These are phyloP conservation scores for Firmiana major DNA, from an alignment of 345 rosid genomes.

Conservation along the genomic window DNA sequence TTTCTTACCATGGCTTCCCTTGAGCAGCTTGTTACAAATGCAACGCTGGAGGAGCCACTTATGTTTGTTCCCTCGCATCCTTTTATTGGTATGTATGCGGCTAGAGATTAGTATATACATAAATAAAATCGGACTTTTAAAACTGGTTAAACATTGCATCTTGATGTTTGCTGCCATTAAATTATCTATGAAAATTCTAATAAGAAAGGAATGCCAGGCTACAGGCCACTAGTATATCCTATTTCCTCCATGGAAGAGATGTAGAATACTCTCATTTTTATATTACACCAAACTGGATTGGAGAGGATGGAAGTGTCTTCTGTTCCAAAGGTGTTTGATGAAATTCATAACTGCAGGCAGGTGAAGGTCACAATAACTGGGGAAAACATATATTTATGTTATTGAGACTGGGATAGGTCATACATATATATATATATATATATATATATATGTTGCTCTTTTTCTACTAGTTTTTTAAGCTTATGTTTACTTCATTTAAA, in stretches of 20 bases:
- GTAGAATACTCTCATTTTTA: background rate
- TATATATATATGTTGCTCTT: too few relatives aligned
- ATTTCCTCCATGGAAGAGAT: background rate
- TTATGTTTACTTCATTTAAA: background rate
- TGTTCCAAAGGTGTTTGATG: background rate
- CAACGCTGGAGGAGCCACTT: constrained; percentile 51
- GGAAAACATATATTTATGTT: too few relatives aligned
- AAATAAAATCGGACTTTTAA: background rate
- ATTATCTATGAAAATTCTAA: background rate
- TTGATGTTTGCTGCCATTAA: background rate
- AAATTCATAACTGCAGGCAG: background rate
- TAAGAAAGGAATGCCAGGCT: background rate
- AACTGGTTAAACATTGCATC: background rate
- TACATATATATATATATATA: too few relatives aligned
- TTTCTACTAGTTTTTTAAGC: background rate
- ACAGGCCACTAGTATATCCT: background rate
- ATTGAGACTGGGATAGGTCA: background rate
- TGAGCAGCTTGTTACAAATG: constrained; percentile 50
- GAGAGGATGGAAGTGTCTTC: background rate
- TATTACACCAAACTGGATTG: background rate
- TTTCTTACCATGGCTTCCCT: background rate
- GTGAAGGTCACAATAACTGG: background rate
- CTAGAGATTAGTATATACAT: too few relatives aligned
- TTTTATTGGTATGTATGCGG: constrained; percentile 33
- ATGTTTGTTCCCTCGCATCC: constrained; percentile 54